Base-by-base conservation (phyloP, 2,329 filamentous ascomycete species). In the Dothistroma septosporum region DNA sequence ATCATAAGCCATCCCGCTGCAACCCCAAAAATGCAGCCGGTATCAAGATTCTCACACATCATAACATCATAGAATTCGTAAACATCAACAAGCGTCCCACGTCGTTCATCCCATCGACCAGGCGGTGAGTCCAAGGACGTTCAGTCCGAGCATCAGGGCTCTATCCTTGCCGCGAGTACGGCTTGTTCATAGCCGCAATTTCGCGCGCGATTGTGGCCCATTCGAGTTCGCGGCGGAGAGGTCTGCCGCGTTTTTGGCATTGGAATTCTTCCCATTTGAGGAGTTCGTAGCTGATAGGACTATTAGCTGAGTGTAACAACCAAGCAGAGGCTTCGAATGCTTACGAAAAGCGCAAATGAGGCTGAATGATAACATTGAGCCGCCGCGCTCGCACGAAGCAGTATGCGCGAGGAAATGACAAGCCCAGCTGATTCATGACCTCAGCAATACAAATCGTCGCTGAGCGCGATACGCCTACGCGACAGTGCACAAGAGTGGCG, bases 391-490 rank as follows among this genome's bases (percentile, higher is more conserved):
- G 87, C 41, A 99, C 94, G 75, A 93, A 97, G 75, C 94, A 97
- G 76, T 99, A 99, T 61, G 94, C 94, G 58, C 90, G 85, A 12
- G 94, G 92, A 69, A 97, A 93, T 0, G 91, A 94, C 66, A 97
- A 78, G 22, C 85, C 82, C 68, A 91, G 76, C 28, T 88, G 82
- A 37, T 88, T 87, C 94, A 99, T 99, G 37, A 97, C 91, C 76
- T 97, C 92, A n/a, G 94, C 94, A 70, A 99, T 99, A 74, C 94
- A 97, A 63, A 99, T 97, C 1, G 93, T 99, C 12, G 94, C 94
- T 64, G 91, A 96, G 55, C 94, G 86, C 55, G 92, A 97, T 58
- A 99, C 94, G 53, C 94, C 94, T 8, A 99, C 94, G 19, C 94
- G 88, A 74, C 94, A 99, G 74, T 99, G 94, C 16, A 99, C 94